Evolutionary conservation across 495 filamentous ascomycete species (phyloP).

Genomic region (Lophiostoma macrostomum): DNA sequence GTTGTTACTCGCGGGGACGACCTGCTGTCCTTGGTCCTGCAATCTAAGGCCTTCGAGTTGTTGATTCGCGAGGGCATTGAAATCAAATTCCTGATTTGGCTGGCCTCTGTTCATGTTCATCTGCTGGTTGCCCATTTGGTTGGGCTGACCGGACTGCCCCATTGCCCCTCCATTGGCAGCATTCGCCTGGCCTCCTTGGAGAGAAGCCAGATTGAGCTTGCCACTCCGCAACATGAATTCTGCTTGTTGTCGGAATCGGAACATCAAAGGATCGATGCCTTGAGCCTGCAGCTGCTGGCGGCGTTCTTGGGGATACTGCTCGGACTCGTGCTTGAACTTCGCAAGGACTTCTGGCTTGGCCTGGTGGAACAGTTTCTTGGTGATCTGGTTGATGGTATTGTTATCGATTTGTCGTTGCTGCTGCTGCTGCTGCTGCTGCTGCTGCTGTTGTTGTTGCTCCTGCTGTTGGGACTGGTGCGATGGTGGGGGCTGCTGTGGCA

Average conservation of each 20-base stretch:
- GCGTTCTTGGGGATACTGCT: constrained; percentile 46
- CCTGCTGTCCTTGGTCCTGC: constrained; percentile 63
- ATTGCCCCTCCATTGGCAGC: constrained; percentile 7
- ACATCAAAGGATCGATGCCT: constrained; percentile 49
- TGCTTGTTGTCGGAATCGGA: constrained; percentile 52
- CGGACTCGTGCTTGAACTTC: constrained; percentile 45
- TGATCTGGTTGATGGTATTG: constrained; percentile 46
- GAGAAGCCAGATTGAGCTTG: constrained; percentile 2
- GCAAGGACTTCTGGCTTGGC: constrained; percentile 47
- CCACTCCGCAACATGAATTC: constrained; percentile 35
- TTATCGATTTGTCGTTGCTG: constrained; percentile 31
- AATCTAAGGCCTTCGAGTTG: constrained; percentile 60
- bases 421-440: constrained; percentile 12
- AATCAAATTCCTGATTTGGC: constrained; percentile 48
- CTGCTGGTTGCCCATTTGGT: constrained; percentile 45
- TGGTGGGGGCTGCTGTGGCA: constrained; percentile 23
- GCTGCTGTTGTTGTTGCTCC: constrained; percentile 3
- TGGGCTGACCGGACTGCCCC: constrained; percentile 33
- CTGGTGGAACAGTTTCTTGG: constrained; percentile 44
- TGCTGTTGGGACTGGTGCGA: constrained; percentile 10
- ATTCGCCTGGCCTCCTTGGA: constrained; percentile 10
- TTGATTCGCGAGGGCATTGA: constrained; percentile 58
- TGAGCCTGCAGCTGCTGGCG: constrained; percentile 43
- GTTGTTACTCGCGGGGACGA: constrained; percentile 64
- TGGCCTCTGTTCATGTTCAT: constrained; percentile 33